phyloP scores from a whole-genome alignment of 345 rosid species.

The Camelina neglecta region DNA sequence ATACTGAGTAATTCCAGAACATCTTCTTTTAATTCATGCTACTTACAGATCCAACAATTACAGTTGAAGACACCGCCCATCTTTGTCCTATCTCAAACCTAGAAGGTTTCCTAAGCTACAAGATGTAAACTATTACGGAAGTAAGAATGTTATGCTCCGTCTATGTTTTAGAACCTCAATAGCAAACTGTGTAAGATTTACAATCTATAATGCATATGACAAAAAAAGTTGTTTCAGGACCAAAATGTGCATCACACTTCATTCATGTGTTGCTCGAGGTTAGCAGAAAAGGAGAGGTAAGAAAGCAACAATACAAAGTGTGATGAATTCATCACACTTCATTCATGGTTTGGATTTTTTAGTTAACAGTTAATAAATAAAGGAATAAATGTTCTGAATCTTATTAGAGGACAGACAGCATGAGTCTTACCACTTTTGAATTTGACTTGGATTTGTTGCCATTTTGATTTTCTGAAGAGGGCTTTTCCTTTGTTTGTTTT shows the following conservation, averaged over 20 bases:
- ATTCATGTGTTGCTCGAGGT: neutral
- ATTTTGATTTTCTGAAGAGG: conserved; percentile 57
- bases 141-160: neutral
- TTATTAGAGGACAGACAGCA: neutral
- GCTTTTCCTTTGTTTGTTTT: conserved; percentile 63
- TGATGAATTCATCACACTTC: no score
- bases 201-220: conserved; percentile 1
- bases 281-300: neutral
- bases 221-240: conserved; percentile 7
- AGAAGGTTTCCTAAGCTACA: conserved; percentile 9
- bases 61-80: neutral
- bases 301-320: neutral
- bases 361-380: neutral
- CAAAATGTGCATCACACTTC: conserved; percentile 13
- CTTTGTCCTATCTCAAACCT: neutral
- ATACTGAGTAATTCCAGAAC: conserved; percentile 1
- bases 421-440: conserved; percentile 55
- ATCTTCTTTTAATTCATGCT: neutral
- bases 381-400: neutral
- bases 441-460: conserved; percentile 64
- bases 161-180: conserved; percentile 6
- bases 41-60: conserved; percentile 1
- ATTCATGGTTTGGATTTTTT: conserved; percentile 1
- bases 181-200: conserved; percentile 14
- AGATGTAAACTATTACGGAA: neutral